Conservation (phyloP, 1,284 basidiomycete species). For the Cryptococcus floricola region DNA sequence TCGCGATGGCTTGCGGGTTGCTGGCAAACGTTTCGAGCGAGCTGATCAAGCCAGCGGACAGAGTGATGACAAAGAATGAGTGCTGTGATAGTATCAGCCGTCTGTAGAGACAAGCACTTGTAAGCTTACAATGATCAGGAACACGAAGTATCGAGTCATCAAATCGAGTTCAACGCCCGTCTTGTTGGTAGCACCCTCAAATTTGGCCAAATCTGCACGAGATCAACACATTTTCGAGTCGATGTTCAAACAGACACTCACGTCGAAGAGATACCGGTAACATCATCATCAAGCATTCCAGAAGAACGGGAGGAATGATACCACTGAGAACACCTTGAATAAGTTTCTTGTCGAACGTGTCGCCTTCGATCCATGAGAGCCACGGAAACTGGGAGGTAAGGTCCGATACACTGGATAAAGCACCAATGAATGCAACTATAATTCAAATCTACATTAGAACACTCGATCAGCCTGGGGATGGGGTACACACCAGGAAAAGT, state of each 20-base stretch:
- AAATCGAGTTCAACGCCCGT: conserved; percentile 68
- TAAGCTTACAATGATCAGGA: conserved; percentile 61
- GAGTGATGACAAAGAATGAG: conserved; percentile 64
- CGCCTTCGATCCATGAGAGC: conserved; percentile 60
- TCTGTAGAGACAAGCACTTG: not conserved
- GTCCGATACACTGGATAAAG: conserved; percentile 52
- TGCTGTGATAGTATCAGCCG: conserved; percentile 32
- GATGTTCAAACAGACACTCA: conserved; percentile 33
- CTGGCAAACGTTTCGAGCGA: conserved; percentile 49
- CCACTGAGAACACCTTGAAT: conserved; percentile 61
- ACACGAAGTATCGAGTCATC: conserved; percentile 69
- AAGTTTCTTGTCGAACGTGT: conserved; percentile 23
- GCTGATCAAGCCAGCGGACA: conserved; percentile 59
- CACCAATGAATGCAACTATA: conserved; percentile 50
- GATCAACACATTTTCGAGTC: not conserved
- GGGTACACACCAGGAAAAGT: conserved; percentile 53
- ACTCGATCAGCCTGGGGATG: not conserved
- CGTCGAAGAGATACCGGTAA: conserved; percentile 65
- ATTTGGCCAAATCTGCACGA: conserved; percentile 57
- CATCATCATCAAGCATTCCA: conserved; percentile 66
- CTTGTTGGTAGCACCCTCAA: conserved; percentile 66
- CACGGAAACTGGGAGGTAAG: conserved; percentile 52
- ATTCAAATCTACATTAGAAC: not conserved
- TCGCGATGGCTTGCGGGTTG: conserved; percentile 57
- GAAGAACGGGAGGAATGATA: conserved; percentile 64